phyloP scores from a whole-genome alignment of 1,139 yeast species.

The Nematodospora anomalae region DNA sequence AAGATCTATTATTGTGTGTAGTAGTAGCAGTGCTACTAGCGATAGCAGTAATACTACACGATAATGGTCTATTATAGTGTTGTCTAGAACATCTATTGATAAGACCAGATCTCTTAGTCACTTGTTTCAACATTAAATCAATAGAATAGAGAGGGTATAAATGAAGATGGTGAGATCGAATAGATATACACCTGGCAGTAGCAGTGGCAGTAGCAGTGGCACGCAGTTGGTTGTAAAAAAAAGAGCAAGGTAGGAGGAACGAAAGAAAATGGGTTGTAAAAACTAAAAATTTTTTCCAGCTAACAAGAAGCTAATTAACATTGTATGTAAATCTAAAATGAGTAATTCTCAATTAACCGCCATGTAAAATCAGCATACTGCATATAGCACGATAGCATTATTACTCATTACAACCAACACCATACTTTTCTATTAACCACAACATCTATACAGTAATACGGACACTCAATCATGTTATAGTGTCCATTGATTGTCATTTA shows the following conservation, averaged over 20 bases:
- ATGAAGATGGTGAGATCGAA: too few relatives aligned
- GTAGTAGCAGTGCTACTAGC: slow-evolving; percentile 3
- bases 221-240: not conserved
- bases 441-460: too few relatives aligned
- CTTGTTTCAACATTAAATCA: slow-evolving; percentile 19
- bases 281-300: slow-evolving; percentile 12
- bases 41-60: too few relatives aligned
- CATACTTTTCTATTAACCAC: too few relatives aligned
- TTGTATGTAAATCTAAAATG: slow-evolving; percentile 1
- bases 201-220: too few relatives aligned
- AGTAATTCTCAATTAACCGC: slow-evolving; percentile 32
- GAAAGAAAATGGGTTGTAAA: slow-evolving; percentile 5
- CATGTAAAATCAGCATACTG: slow-evolving; percentile 35
- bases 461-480: too few relatives aligned
- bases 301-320: not conserved
- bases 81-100: too few relatives aligned
- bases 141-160: not conserved
- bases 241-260: not conserved
- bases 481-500: too few relatives aligned
- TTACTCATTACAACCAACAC: too few relatives aligned
- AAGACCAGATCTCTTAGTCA: slow-evolving; percentile 11
- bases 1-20: slow-evolving; percentile 3
- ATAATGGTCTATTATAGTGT: too few relatives aligned
- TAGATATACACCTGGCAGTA: too few relatives aligned
- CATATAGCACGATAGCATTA: too few relatives aligned